A percentile compares a stretch with the other conserved stretches of the same genome.
phyloP scores from a whole-genome alignment of 352 stramenopile genomes.

The Phytophthora megakarya region DNA sequence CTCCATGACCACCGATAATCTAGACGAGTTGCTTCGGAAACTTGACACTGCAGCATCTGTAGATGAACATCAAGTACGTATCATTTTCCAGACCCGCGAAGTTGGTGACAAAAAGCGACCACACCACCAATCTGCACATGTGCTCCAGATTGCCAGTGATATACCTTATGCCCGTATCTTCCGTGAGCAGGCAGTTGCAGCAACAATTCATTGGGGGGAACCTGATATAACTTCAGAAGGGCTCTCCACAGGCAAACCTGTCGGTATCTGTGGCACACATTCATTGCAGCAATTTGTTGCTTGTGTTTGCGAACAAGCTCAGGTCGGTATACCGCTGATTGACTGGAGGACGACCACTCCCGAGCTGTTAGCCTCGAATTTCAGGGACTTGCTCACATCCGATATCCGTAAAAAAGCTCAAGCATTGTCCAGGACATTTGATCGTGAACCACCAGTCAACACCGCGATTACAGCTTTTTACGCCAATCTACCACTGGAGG shows the following conservation, averaged over 20 bases:
- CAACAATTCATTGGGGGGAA: conserved; percentile 72
- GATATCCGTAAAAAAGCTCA: conserved; percentile 47
- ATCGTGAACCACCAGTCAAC: conserved; percentile 60
- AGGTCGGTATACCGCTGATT: conserved; percentile 71
- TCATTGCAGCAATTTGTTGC: conserved; percentile 88
- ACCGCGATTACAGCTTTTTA: conserved; percentile 75
- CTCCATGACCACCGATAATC: conserved; percentile 29
- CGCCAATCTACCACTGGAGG: conserved; percentile 63
- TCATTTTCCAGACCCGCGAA: conserved; percentile 63
- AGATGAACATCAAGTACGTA: conserved; percentile 28
- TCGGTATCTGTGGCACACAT: conserved; percentile 87
- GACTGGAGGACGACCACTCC: conserved; percentile 61
- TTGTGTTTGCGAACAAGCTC: conserved; percentile 59
- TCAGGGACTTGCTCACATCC: conserved; percentile 48
- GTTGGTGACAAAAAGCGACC: conserved; percentile 9
- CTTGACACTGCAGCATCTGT: conserved; percentile 36
- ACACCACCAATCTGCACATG: conserved; percentile 22
- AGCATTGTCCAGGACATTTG: conserved; percentile 50
- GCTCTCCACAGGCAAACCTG: conserved; percentile 78
- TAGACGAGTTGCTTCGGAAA: conserved; percentile 42
- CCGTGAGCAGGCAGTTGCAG: conserved; percentile 59
- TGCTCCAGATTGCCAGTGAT: conserved; percentile 37
- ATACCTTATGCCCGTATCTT: conserved; percentile 83
- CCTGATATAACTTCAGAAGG: conserved; percentile 81
- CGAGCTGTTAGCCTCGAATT: conserved; percentile 56